A percentile compares a stretch with the other conserved stretches of the same genome.
Conservation (phyloP, 2,329 filamentous ascomycete species). For the Claviceps lovelessii region DNA sequence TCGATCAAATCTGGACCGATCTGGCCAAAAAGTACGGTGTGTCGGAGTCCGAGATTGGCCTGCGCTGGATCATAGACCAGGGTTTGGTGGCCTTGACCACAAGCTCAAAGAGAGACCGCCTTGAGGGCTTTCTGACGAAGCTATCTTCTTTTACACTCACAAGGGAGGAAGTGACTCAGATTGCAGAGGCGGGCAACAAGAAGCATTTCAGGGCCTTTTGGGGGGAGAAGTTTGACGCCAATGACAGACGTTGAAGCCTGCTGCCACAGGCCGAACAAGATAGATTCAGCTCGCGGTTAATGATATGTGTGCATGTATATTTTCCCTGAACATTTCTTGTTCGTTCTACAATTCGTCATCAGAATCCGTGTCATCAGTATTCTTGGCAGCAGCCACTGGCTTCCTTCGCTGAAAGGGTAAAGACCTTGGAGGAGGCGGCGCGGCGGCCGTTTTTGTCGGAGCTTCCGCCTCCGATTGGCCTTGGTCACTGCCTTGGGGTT, state of each 20-base stretch:
- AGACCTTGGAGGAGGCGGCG: slow-evolving; percentile 24
- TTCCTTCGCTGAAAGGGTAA: slow-evolving; percentile 30
- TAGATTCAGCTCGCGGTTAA: neutral
- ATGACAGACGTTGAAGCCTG: slow-evolving; percentile 27
- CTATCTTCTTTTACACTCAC: slow-evolving; percentile 44
- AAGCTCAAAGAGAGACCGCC: slow-evolving; percentile 40
- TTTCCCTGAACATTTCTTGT: too few species aligned
- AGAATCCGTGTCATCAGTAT: slow-evolving; percentile 41
- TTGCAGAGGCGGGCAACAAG: slow-evolving; percentile 39
- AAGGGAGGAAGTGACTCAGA: slow-evolving; percentile 40
- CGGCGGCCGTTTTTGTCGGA: slow-evolving; percentile 11
- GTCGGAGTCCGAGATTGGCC: slow-evolving; percentile 37
- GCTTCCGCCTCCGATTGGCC: slow-evolving; percentile 2
- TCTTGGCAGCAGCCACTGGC: slow-evolving; percentile 21
- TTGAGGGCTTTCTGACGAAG: slow-evolving; percentile 40
- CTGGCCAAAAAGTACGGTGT: slow-evolving; percentile 46
- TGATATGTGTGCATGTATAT: neutral
- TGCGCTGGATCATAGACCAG: slow-evolving; percentile 48
- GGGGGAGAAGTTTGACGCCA: slow-evolving; percentile 33
- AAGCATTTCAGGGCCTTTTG: slow-evolving; percentile 51
- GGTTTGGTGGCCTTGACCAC: slow-evolving; percentile 46
- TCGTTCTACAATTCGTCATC: slow-evolving; percentile 36
- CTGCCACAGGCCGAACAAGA: neutral
- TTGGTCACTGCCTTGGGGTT: neutral
- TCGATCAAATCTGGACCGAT: slow-evolving; percentile 34